Evolutionary conservation across 1,284 basidiomycete species (phyloP), one percentile per base, ranked within the genome.

Genomic region (Butyriboletus appendiculatus): DNA sequence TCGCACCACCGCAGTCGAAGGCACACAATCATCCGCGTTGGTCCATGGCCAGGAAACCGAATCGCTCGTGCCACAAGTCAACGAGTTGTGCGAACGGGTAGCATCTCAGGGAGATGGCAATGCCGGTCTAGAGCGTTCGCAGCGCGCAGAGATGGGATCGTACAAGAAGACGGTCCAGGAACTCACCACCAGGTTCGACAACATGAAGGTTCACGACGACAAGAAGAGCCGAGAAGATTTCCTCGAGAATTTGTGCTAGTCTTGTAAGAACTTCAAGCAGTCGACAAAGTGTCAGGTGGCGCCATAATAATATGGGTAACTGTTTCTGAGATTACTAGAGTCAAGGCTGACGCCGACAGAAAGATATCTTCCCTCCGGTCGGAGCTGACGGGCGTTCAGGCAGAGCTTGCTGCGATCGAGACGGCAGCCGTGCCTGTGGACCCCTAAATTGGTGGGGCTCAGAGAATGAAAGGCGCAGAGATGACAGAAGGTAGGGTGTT

Each of bases 291-390:
- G 30, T 10, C 61, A 65, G 3, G 45, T 22, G 2, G 52, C 53
- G 26, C n/a, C n/a, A n/a, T n/a, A n/a, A n/a, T n/a, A n/a, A n/a
- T n/a, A n/a, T n/a, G n/a, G n/a, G n/a, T n/a, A n/a, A n/a, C n/a
- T n/a, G n/a, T n/a, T n/a, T n/a, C n/a, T n/a, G 55, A 50, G 26
- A 34, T 61, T 6, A 52, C 47, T 1, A 39, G 26, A 2, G 41
- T 65, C 53, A 61, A 47, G 44, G 58, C 55, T 12, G 58, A 66
- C 6, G 4, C 45, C 4, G 22, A 54, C 0, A 50, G 46, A 20
- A 59, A 51, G 51, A 55, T 66, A 6, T 22, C 22, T 2, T 45
- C 7, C 5, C 11, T 20, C 9, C 16, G 5, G 34, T 35, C 12
- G 16, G 34, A n/a, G 30, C 37, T 20, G 11, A 8, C 10, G 1